These are phyloP conservation scores for Pseudogymnoascus sp. DNA, from an alignment of 2,329 filamentous ascomycete genomes.

Conservation along the genomic window DNA sequence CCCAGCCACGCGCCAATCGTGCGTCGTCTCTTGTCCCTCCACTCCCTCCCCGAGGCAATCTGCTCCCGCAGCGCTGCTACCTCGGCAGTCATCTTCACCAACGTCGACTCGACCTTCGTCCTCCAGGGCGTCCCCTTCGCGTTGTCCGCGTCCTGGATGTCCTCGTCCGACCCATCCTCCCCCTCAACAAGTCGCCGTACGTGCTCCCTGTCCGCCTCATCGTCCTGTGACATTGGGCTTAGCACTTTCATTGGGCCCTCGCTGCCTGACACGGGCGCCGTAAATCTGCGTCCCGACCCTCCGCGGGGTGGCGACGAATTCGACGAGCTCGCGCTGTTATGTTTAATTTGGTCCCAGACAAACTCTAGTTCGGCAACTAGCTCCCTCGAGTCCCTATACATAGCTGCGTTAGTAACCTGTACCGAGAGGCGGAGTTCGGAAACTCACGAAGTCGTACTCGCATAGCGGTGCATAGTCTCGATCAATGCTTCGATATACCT, in stretches of 20 bases:
- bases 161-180: conserved; percentile 37
- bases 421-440: not conserved
- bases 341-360: conserved; percentile 96
- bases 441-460: conserved; percentile 65
- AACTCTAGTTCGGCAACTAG: conserved; percentile 94
- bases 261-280: conserved; percentile 39
- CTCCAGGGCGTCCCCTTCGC: conserved; percentile 56
- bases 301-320: conserved; percentile 43
- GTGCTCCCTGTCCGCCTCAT: conserved; percentile 52
- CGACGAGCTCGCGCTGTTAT: conserved; percentile 62
- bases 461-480: conserved; percentile 93
- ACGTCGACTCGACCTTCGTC: conserved; percentile 70
- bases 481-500: conserved; percentile 90
- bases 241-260: conserved; percentile 59
- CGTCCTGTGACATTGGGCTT: conserved; percentile 77
- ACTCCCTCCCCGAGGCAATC: conserved; percentile 67
- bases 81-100: conserved; percentile 86
- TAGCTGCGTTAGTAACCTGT: conserved; percentile 9
- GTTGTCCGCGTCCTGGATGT: conserved; percentile 31
- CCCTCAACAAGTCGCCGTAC: conserved; percentile 38
- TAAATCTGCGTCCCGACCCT: conserved; percentile 34
- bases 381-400: conserved; percentile 64
- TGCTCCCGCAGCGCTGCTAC: conserved; percentile 88
- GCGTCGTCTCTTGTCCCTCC: conserved; percentile 55
- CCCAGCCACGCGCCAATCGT: conserved; percentile 60